A percentile compares a stretch with the other conserved stretches of the same genome.
phyloP scores from a whole-genome alignment of 164 flowering plant species.

The Pachysandra terminalis region DNA sequence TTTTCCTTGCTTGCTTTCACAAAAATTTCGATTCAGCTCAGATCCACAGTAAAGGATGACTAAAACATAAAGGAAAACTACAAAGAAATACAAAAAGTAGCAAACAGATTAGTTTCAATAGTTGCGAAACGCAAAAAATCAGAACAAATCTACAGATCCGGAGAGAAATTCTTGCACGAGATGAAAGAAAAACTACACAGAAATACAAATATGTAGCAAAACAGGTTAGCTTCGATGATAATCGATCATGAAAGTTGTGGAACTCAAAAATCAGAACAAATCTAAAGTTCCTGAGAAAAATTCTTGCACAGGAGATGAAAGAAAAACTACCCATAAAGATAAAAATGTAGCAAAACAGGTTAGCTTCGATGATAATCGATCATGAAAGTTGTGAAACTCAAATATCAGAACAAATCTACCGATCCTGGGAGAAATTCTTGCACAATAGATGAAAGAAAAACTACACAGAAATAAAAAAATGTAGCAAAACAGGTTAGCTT shows the following conservation, averaged over 20 bases:
- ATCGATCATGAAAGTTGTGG: neutral
- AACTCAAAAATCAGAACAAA: neutral
- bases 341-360: neutral
- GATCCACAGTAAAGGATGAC: neutral
- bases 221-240: neutral
- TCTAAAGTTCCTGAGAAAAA: too few relatives aligned
- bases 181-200: neutral
- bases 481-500: neutral
- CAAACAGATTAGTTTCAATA: neutral
- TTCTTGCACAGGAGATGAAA: neutral
- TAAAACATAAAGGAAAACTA: neutral
- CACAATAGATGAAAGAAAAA: neutral
- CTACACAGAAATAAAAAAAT: neutral
- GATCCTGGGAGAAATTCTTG: too few relatives aligned
- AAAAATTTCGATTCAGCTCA: neutral
- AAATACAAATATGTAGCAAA: neutral
- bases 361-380: neutral
- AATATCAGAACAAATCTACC: neutral
- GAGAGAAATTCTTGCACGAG: too few relatives aligned
- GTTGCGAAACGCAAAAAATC: neutral
- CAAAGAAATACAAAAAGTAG: neutral
- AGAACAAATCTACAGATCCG: neutral
- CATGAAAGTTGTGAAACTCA: neutral
- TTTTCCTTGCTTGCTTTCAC: neutral
- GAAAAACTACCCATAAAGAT: neutral